Percentiles rank a stretch among this genome's conserved stretches.
These are phyloP conservation scores for Dothistroma septosporum DNA, from an alignment of 2,329 filamentous ascomycete genomes.

Conservation along the genomic window DNA sequence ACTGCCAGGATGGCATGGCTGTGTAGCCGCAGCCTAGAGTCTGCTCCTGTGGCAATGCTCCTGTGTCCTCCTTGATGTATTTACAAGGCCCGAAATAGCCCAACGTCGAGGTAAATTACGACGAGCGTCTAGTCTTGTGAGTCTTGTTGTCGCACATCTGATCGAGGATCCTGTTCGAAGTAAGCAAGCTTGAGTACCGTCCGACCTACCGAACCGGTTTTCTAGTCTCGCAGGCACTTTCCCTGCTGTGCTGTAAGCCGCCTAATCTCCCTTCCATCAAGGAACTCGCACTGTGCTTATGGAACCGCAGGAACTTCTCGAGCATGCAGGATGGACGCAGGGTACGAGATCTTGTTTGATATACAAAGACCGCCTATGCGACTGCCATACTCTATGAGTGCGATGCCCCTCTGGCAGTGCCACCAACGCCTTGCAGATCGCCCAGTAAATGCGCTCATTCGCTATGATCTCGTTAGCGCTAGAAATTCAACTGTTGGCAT, in stretches of 20 bases:
- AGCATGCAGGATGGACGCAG: not conserved
- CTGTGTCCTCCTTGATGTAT: not conserved
- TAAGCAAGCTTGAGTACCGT: no score
- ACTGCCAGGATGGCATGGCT: not conserved
- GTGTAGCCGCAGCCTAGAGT: slow-evolving; percentile 4
- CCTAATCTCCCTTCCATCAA: not conserved
- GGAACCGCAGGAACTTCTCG: not conserved
- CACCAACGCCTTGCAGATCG: slow-evolving; percentile 8
- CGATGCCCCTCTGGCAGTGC: slow-evolving; percentile 3
- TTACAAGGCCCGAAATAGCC: not conserved
- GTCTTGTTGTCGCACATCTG: no score
- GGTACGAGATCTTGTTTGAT: slow-evolving; percentile 1
- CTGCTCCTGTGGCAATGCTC: not conserved
- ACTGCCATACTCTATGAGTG: slow-evolving; percentile 7
- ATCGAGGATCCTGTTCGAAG: no score
- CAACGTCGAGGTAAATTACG: no score
- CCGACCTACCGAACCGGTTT: no score
- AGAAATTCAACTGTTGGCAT: not conserved
- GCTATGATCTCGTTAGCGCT: not conserved
- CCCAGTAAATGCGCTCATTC: slow-evolving; percentile 2
- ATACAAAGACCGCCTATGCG: not conserved
- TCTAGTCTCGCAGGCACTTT: not conserved
- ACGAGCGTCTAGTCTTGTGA: no score
- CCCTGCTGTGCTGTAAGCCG: not conserved
- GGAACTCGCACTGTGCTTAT: not conserved